phyloP scores from a whole-genome alignment of 1,139 yeast species.

The Hemisphaericaspora xylofermentans region DNA sequence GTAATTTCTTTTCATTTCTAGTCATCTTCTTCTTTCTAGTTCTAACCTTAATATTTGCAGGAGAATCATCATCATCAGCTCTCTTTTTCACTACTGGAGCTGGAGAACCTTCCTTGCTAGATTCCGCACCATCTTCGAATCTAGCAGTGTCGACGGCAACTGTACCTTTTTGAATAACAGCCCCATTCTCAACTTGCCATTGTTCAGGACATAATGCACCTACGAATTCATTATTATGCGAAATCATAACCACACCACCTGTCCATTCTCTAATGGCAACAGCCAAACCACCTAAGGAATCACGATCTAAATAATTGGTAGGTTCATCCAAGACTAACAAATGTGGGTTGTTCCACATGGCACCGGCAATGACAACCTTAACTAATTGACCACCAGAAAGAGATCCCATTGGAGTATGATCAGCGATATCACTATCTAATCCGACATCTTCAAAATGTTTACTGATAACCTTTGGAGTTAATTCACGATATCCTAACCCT shows the following conservation, averaged over 20 bases:
- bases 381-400: slow-evolving; percentile 97
- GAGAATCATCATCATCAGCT: slow-evolving; percentile 80
- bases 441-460: slow-evolving; percentile 98
- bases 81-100: slow-evolving; percentile 40
- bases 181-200: slow-evolving; percentile 95
- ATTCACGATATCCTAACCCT: slow-evolving; percentile 95
- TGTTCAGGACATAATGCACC: slow-evolving; percentile 98
- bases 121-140: slow-evolving; percentile 66
- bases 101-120: slow-evolving; percentile 20
- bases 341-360: slow-evolving; percentile 99
- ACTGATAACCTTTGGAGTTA: slow-evolving; percentile 87
- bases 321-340: slow-evolving; percentile 96
- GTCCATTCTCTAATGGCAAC: slow-evolving; percentile 96
- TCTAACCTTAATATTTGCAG: slow-evolving; percentile 92
- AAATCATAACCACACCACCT: slow-evolving; percentile 98
- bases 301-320: slow-evolving; percentile 98
- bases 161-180: slow-evolving; percentile 79
- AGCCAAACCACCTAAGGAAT: slow-evolving; percentile 95
- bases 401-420: slow-evolving; percentile 95
- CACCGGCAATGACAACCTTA: slow-evolving; percentile 98
- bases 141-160: slow-evolving; percentile 72
- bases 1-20: slow-evolving; percentile 88
- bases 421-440: slow-evolving; percentile 95
- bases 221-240: slow-evolving; percentile 95
- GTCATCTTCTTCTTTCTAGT: slow-evolving; percentile 94